These are phyloP conservation scores for Rhexocercosporidium sp. DNA, from an alignment of 2,329 filamentous ascomycete species.

Conservation along the genomic window DNA sequence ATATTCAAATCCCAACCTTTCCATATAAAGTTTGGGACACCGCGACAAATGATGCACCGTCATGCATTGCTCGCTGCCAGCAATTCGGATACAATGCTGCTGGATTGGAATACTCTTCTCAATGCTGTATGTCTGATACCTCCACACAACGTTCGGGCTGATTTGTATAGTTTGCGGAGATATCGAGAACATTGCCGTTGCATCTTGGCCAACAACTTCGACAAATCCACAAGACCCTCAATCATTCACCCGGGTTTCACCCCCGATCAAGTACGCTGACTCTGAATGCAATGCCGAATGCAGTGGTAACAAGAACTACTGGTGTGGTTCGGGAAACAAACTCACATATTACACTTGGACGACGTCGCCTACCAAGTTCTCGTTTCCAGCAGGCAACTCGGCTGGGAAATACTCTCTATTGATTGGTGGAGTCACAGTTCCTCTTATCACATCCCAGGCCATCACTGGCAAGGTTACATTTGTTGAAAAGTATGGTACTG, in stretches of 20 bases:
- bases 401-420: constrained; percentile 66
- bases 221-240: constrained; percentile 26
- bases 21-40: constrained; percentile 28
- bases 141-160: neutral
- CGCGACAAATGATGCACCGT: constrained; percentile 18
- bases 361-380: constrained; percentile 45
- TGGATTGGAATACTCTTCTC: constrained; percentile 27
- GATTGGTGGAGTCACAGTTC: constrained; percentile 62
- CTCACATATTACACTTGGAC: constrained; percentile 31
- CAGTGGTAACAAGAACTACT: constrained; percentile 23
- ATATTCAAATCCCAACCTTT: constrained; percentile 24
- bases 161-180: constrained; percentile 42
- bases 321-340: constrained; percentile 31
- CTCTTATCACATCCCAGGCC: constrained; percentile 43
- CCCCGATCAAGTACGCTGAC: constrained; percentile 22
- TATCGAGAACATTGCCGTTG: constrained; percentile 25
- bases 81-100: constrained; percentile 31
- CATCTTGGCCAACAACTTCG: constrained; percentile 24
- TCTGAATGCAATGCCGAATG: constrained; percentile 29
- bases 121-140: constrained; percentile 26
- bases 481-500: constrained; percentile 64
- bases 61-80: constrained; percentile 25
- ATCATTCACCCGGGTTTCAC: constrained; percentile 43
- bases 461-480: constrained; percentile 67
- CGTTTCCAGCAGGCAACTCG: constrained; percentile 51